Conservation (phyloP, 495 filamentous ascomycete species). For the Zalerion maritima region DNA sequence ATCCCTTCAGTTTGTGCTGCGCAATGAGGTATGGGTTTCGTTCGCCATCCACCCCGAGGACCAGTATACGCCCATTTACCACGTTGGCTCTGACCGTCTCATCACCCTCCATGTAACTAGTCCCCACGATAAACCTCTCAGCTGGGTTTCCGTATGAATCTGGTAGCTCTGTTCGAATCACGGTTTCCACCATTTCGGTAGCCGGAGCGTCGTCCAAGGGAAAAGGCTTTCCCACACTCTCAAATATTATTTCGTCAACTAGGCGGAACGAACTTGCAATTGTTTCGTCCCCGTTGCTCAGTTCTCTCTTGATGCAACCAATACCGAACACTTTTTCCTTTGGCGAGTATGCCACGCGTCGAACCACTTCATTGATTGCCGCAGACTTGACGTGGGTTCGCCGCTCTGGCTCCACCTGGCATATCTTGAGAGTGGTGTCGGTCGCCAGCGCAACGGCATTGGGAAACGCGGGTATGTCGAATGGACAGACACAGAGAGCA, state of each 20-base stretch:
- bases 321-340: conserved; percentile 70
- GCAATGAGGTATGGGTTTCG: conserved; percentile 52
- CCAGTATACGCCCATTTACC: conserved; percentile 60
- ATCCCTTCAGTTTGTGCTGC: conserved; percentile 51
- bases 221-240: conserved; percentile 26
- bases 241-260: conserved; percentile 38
- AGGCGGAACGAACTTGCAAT: conserved; percentile 33
- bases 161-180: conserved; percentile 62
- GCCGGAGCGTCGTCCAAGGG: conserved; percentile 33
- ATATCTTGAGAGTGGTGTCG: conserved; percentile 59
- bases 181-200: conserved; percentile 71
- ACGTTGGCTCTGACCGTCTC: conserved; percentile 20
- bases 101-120: conserved; percentile 59
- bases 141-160: conserved; percentile 44
- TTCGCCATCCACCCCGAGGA: conserved; percentile 68
- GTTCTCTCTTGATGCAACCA: conserved; percentile 59
- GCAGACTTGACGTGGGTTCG: conserved; percentile 76
- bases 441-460: conserved; percentile 70
- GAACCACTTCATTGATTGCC: conserved; percentile 64
- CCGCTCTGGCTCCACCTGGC: conserved; percentile 66
- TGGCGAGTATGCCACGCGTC: conserved; percentile 74
- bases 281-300: conserved; percentile 30
- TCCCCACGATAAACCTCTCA: conserved; percentile 83
- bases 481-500: conserved; percentile 62
- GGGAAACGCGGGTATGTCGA: conserved; percentile 71